These are phyloP conservation scores for Verticillium albo-atrum DNA, from an alignment of 2,329 filamentous ascomycete species.

Conservation along the genomic window DNA sequence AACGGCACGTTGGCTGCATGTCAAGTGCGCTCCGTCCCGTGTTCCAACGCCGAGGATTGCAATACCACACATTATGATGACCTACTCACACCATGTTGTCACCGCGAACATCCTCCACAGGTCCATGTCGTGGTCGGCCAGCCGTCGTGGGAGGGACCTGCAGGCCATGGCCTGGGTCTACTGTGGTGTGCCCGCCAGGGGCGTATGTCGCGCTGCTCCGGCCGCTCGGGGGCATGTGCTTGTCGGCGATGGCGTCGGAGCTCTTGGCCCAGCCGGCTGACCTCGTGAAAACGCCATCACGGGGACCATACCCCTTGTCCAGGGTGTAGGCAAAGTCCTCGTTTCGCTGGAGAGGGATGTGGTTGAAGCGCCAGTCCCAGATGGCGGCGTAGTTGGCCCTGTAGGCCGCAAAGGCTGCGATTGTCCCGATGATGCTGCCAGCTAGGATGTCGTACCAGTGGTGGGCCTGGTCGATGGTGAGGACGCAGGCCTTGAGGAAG, in stretches of 20 bases:
- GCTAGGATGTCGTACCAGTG: slow-evolving; percentile 67
- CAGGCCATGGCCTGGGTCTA: background rate
- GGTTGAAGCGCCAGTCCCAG: slow-evolving; percentile 65
- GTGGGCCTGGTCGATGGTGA: slow-evolving; percentile 63
- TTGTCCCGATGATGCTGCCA: slow-evolving; percentile 58
- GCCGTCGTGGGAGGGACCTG: background rate
- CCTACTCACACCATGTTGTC: background rate
- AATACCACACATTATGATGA: background rate
- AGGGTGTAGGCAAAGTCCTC: slow-evolving; percentile 24
- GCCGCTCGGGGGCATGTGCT: background rate
- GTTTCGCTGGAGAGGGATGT: slow-evolving; percentile 54
- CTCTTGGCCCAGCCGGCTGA: slow-evolving; percentile 3
- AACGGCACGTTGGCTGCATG: background rate
- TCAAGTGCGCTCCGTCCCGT: background rate
- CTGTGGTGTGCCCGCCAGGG: background rate
- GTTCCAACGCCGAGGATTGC: background rate
- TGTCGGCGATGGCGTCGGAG: background rate
- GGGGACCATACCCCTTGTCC: slow-evolving; percentile 1
- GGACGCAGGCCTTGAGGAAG: slow-evolving; percentile 52
- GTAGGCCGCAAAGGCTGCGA: slow-evolving; percentile 59
- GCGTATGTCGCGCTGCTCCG: slow-evolving; percentile 3
- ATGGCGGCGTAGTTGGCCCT: slow-evolving; percentile 63
- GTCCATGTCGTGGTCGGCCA: background rate
- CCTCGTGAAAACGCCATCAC: slow-evolving; percentile 2
- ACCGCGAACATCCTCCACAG: background rate